Evolutionary conservation across 805 yeast species (phyloP), one percentile per base, ranked within the genome.

Genomic region (Debaryomyces prosopidis): DNA sequence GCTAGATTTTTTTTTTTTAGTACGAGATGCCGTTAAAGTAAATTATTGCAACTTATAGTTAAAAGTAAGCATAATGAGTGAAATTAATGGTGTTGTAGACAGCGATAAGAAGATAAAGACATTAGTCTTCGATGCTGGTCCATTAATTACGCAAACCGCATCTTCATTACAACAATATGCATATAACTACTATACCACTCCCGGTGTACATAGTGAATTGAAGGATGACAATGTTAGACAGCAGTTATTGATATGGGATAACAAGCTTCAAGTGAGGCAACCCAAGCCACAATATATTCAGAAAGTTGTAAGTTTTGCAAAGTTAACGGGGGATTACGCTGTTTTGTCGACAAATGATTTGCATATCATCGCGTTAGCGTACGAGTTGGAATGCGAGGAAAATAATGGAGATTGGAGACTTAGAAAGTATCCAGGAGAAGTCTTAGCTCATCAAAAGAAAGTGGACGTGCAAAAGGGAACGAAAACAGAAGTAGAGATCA

Each of bases 61-160:
- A 10, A 23, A 23, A 23, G 10, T 2, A 23, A 23, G 26, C 9
- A 23, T 23, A 7, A 23, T 23, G 26, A 23, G 26, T 23, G 26
- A 23, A 23, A 10, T 23, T 23, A 23, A 23, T 27, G 27, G 42
- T 18, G 49, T 39, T 40, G 18, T 31, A 36, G 27, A 39, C 30
- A 36, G 39, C 28, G 10, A 14, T 16, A 42, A 42, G 39, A 74
- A 71, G 48, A 79, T 82, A 26, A 71, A 77, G 49, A 72, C 83
- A 1, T 72, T 95, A 45, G 87, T 89, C 28, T 75, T 94, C 53
- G 99, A 94, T 77, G 98, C 99, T 3, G 94, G 96, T 41, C 99
- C 99, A 5, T 71, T 94, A 53, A 87, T 94, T 54, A 86, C 96
- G 1, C 95, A 89, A 57, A 76, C 94, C 4, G 88, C 87, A 10